phyloP scores from a whole-genome alignment of 1,284 basidiomycete genomes.

The Rhodofomes roseus region DNA sequence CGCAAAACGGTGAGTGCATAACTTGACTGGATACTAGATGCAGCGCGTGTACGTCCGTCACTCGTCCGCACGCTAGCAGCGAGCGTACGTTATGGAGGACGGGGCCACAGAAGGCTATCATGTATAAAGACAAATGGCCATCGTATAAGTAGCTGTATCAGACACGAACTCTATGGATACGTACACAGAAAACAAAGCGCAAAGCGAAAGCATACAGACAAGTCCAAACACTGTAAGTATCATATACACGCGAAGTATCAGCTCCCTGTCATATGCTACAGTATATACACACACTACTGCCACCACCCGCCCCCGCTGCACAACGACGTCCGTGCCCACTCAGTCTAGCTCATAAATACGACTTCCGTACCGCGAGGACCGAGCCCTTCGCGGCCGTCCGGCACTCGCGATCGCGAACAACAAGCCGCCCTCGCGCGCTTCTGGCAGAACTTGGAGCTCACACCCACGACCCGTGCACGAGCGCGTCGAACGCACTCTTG shows the following conservation, averaged over 20 bases:
- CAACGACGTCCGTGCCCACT: background rate
- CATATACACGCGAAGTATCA: background rate
- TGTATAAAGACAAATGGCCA: too few species aligned
- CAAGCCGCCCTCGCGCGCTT: background rate
- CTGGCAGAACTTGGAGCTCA: constrained; percentile 9
- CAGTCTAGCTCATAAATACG: too few species aligned
- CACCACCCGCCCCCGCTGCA: background rate
- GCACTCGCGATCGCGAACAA: too few species aligned
- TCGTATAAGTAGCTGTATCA: too few species aligned
- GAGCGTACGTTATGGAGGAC: too few species aligned
- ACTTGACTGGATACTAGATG: too few species aligned
- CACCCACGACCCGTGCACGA: constrained; percentile 30
- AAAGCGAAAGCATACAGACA: background rate
- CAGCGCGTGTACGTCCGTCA: too few species aligned
- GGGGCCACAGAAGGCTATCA: too few species aligned
- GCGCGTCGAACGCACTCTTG: constrained; percentile 29
- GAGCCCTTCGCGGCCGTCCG: background rate
- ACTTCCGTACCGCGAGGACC: background rate
- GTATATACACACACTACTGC: background rate
- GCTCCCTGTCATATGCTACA: background rate
- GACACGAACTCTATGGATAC: too few species aligned
- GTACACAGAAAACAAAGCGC: background rate
- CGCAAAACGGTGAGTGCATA: too few species aligned
- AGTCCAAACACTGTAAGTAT: background rate
- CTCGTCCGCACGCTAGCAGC: too few species aligned